Evolutionary conservation across 2,329 filamentous ascomycete species (phyloP).

Genomic region (Peltaster fructicola): DNA sequence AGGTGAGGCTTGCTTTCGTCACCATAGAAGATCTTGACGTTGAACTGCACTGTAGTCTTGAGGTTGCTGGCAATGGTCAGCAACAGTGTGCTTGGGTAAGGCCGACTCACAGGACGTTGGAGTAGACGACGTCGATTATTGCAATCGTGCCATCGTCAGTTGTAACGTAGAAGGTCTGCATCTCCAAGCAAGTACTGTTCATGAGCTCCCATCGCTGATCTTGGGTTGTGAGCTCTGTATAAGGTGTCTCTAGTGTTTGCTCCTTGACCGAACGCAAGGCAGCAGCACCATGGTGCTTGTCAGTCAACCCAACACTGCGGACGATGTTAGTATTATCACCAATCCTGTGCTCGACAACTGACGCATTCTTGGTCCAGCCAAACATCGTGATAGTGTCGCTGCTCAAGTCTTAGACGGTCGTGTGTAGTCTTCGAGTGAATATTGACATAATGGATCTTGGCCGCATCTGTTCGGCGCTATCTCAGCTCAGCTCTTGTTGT

Average conservation of each 20-base stretch:
- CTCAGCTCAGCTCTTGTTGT: no score
- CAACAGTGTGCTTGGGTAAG: no score
- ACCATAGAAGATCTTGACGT: constrained; percentile 74
- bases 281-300: constrained; percentile 81
- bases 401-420: no score
- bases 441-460: no score
- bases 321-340: no score
- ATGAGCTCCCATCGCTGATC: constrained; percentile 69
- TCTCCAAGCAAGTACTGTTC: constrained; percentile 82
- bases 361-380: no score
- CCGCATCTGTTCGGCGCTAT: no score
- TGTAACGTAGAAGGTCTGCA: constrained; percentile 82
- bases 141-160: constrained; percentile 59
- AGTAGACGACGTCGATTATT: constrained; percentile 88
- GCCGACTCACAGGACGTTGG: constrained; percentile 79
- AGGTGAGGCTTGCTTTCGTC: constrained; percentile 51
- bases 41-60: constrained; percentile 91
- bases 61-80: no score
- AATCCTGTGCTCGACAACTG: no score
- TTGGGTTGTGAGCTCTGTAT: constrained; percentile 59
- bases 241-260: constrained; percentile 61
- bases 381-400: no score
- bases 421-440: no score
- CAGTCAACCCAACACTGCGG: constrained; percentile 74
- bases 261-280: constrained; percentile 74